These are phyloP conservation scores for Physaria fendleri DNA, from an alignment of 345 rosid genomes.

Conservation along the genomic window DNA sequence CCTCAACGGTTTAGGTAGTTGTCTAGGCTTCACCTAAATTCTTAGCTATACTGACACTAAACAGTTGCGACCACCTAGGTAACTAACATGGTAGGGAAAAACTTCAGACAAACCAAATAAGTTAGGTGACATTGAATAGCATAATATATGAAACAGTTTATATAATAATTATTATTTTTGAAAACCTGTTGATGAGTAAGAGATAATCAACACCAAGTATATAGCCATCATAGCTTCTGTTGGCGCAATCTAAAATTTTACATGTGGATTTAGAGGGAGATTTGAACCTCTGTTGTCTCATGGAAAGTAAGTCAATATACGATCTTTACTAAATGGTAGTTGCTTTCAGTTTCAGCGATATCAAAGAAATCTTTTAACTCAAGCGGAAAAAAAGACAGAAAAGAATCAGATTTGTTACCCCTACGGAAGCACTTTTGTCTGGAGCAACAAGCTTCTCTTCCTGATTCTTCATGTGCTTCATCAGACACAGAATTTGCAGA, in stretches of 20 bases:
- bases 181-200: background rate
- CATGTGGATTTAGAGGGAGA: background rate
- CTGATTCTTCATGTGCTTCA: constrained; percentile 10
- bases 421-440: constrained; percentile 7
- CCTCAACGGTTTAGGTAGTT: too few relatives aligned
- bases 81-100: too few relatives aligned
- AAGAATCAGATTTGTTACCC: constrained; percentile 20
- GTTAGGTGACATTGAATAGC: too few relatives aligned
- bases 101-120: too few relatives aligned
- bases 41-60: too few relatives aligned
- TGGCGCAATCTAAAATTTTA: background rate
- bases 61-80: too few relatives aligned
- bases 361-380: background rate
- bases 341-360: background rate
- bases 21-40: too few relatives aligned
- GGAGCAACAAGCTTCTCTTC: constrained; percentile 13
- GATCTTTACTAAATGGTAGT: background rate
- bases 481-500: constrained; percentile 7
- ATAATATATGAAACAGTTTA: too few relatives aligned
- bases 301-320: background rate
- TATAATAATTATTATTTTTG: too few relatives aligned
- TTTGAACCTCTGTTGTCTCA: background rate
- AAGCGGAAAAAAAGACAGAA: constrained; percentile 24
- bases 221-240: background rate
- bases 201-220: background rate